A percentile compares a stretch with the other conserved stretches of the same genome.
Evolutionary conservation across 2,329 filamentous ascomycete species (phyloP).

Genomic region (Aspergillus pseudoterreus): DNA sequence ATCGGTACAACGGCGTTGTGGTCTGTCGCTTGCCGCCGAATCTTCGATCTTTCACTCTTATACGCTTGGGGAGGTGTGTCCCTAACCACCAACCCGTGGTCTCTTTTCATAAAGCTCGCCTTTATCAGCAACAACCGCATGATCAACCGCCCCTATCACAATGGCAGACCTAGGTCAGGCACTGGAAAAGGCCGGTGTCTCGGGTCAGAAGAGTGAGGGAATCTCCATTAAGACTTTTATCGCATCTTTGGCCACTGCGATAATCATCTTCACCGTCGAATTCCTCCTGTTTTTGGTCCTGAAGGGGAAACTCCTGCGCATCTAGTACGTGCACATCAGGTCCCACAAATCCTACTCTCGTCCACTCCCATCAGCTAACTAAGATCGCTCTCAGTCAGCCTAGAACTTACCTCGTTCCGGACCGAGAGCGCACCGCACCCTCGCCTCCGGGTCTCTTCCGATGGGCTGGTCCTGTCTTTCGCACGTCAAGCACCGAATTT

Average conservation of each 20-base stretch:
- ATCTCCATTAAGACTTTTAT: conserved; percentile 53
- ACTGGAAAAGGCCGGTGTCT: conserved; percentile 33
- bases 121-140: background rate
- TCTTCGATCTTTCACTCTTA: background rate
- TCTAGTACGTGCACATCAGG: conserved; percentile 62
- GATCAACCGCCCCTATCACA: conserved; percentile 6
- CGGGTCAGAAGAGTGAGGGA: conserved; percentile 32
- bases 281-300: conserved; percentile 70
- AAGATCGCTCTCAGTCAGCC: conserved; percentile 57
- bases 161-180: conserved; percentile 31
- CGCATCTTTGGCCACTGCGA: conserved; percentile 60
- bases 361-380: conserved; percentile 2
- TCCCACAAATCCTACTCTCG: conserved; percentile 3
- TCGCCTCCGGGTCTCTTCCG: conserved; percentile 58
- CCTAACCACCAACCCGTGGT: background rate
- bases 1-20: background rate
- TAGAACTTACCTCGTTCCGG: conserved; percentile 79
- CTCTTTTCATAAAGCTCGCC: background rate
- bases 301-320: conserved; percentile 73
- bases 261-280: conserved; percentile 60
- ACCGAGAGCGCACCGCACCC: conserved; percentile 75
- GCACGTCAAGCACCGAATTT: conserved; percentile 71
- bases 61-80: background rate
- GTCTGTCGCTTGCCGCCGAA: background rate
- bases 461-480: conserved; percentile 60